Base-by-base conservation (phyloP, 805 yeast genomes). In the Yarrowia osloensis region DNA sequence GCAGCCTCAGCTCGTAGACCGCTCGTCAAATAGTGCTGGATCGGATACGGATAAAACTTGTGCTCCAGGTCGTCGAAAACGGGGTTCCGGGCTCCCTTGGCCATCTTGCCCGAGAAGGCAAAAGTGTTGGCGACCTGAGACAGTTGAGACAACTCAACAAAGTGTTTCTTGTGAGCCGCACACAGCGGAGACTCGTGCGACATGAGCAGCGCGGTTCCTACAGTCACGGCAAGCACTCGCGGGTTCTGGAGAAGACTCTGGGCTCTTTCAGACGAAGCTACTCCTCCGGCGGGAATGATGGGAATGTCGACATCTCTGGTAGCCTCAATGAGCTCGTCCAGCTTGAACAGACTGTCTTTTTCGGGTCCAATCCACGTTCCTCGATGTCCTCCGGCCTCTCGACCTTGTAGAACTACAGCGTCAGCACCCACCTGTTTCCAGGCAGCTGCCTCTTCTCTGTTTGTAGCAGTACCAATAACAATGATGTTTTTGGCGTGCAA, bases 301-400 rank as follows among this genome's bases (percentile, higher is more conserved):
- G 77, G 76, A 3, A 70, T 46, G 15, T 35, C 50, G 4, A 67
- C 65, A 0, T 62, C 8, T 7, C 67, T 70, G 28, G 72, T 50
- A 47, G 74, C 72, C 7, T 73, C 72, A 24, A 61, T 33, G 6
- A 61, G 44, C 12, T 61, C 33, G 15, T 61, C 54, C 29, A 61
- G 29, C 7, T 70, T 69, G 4, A 75, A 69, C 7, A 68, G 65
- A 5, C 70, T 63, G 33, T 74, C 70, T 37, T 78, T 68, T 4
- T 71, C 76, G 35, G 62, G 50, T 0, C 86, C 82, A 33, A 75
- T 75, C 68, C 81, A 84, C 69, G 78, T 81, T 2, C 88, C 88
- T 19, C 89, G 75, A 71, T 86, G 89, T 0, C 89, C 89, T 26
- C 89, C 89, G 3, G 89, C 89, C 70, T 85, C 89, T 73, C 77